Evolutionary conservation across 2,329 filamentous ascomycete species (phyloP), one percentile per base, ranked within the genome.

Genomic region (Calonectria pauciramosa): DNA sequence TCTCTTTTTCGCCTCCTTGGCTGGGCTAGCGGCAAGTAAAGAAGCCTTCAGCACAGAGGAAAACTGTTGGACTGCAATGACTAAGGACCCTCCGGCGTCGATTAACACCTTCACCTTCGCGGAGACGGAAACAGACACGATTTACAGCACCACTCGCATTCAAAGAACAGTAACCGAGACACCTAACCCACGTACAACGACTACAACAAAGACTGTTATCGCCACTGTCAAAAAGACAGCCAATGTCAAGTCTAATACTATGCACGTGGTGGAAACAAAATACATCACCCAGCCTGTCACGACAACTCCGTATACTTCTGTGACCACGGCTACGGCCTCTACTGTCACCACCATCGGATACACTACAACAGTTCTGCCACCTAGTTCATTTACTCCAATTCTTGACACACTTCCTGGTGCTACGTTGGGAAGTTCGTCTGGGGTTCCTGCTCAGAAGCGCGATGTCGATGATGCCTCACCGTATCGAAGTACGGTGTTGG

Each of bases 31-130:
- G 3, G 23, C 34, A 8, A 23, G 34, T 7, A 34, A 63, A 28
- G 3, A 4, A 7, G 18, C 3, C 9, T 1, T 41, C 16, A 63
- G 56, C 10, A 63, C 34, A 23, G 56, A 63, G 11, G 14, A 36
- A n/a, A 63, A 63, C 10, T 63, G 56, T 18, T 63, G 56, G 56
- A 63, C 56, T 18, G 34, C 56, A 36, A 63, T 63, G 56, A 63
- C 56, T 0, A 63, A 18, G 7, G 34, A 63, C 7, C n/a, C 14
- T 20, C 56, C 56, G 9, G 34, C 26, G 14, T 63, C 56, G 18
- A 30, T 63, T 7, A 9, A 20, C 18, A 63, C 56, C 2, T 63
- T 28, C 16, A 63, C 56, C 23, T 63, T 28, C 16, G 14, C 28
- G 4, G 14, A 63, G 10, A 63, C 56, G 18, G 34, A 63, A 23